These are phyloP conservation scores for Fraxinus albicans DNA, from an alignment of 305 asterid genomes.

Conservation along the genomic window DNA sequence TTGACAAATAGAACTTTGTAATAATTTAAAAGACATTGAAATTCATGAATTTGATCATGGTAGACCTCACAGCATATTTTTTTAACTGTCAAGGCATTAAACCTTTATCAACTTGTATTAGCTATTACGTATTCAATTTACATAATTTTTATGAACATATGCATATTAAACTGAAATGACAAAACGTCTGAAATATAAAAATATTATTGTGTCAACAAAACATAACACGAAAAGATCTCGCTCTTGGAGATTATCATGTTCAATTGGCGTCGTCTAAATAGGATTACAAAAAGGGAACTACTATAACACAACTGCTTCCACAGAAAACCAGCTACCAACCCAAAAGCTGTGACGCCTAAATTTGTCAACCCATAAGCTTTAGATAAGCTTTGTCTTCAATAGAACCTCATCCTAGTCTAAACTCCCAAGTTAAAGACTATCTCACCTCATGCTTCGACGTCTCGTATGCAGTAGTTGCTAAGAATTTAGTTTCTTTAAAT, in stretches of 20 bases:
- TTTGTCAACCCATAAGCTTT: conserved; percentile 28
- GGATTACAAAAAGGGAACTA: conserved; percentile 23
- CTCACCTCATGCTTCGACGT: conserved; percentile 8
- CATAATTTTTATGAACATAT: not conserved
- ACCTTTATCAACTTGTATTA: not conserved
- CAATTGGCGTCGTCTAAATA: conserved; percentile 26
- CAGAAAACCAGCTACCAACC: conserved; percentile 28
- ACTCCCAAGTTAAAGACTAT: conserved; percentile 15
- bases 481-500: not conserved
- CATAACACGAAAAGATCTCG: conserved; percentile 29
- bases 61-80: not conserved
- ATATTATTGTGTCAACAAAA: conserved; percentile 23
- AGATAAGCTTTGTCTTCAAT: conserved; percentile 18
- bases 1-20: not conserved
- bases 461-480: not conserved
- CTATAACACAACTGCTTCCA: conserved; percentile 26
- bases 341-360: conserved; percentile 21
- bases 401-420: conserved; percentile 36
- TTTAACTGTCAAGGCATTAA: not conserved
- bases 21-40: not conserved
- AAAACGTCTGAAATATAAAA: not conserved
- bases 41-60: not conserved
- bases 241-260: conserved; percentile 34
- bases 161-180: not conserved
- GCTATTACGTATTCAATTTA: not conserved